Evolutionary conservation across 306 rosid genomes (phyloP), one percentile per base, ranked within the genome.

Genomic region (Malus sylvestris): DNA sequence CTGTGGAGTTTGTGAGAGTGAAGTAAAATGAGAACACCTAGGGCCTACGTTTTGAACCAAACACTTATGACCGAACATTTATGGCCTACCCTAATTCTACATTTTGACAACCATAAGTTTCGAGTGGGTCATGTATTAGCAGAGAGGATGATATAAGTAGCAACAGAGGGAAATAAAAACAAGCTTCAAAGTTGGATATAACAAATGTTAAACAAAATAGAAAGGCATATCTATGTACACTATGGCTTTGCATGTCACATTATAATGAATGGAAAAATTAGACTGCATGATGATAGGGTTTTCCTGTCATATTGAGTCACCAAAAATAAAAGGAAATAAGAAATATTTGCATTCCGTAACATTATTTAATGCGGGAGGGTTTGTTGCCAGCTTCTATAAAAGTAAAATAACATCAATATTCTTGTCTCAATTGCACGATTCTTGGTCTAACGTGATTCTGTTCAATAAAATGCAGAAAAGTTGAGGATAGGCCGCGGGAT

Each of bases 401-500:
- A 22, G 22, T 57, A 7, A 53, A 22, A 6, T 44, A 57, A 57
- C 22, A 57, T n/a, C 62, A 57, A 9, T 57, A 10, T n/a, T 19
- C 10, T 57, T 6, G 14, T 57, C 62, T 57, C 62, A 57, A 57
- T n/a, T 53, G 22, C 59, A 57, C n/a, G 29, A n/a, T n/a, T 13
- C 72, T n/a, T 25, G 65, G 74, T 72, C 20, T 83, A 42, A 29
- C 79, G 59, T 79, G 8, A 80, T 62, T 52, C 65, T 80, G 75
- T 68, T 77, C 32, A 78, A 81, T 75, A 44, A 81, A 77, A 75
- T 79, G 81, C 95, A 93, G 97, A 76, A 87, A 77, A 81, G 90
- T 93, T 70, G 75, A 86, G 40, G 98, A 93, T 86, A 88, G 98
- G 77, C 98, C 98, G 1, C 87, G 93, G 78, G 97, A 93, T 93